A percentile compares a stretch with the other conserved stretches of the same genome.
phyloP scores from a whole-genome alignment of 2,329 filamentous ascomycete genomes.

The Aspergillus jensenii region DNA sequence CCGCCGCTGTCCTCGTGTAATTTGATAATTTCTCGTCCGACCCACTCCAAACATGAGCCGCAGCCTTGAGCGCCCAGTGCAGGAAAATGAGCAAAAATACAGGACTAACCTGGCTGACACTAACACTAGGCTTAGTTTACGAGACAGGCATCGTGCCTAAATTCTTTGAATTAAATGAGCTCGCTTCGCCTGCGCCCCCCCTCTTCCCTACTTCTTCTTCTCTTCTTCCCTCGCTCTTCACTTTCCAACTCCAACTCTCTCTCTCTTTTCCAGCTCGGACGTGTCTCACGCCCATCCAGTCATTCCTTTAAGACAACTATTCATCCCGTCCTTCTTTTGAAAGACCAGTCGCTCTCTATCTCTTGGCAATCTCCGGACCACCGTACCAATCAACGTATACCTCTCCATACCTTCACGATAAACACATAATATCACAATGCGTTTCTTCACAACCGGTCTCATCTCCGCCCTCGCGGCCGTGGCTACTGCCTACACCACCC shows the following conservation, averaged over 20 bases:
- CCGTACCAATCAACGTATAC: not conserved
- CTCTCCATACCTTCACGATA: not conserved
- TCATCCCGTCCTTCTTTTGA: constrained; percentile 3
- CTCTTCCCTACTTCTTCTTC: constrained; percentile 8
- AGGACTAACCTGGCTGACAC: not conserved
- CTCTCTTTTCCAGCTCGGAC: constrained; percentile 13
- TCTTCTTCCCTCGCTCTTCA: constrained; percentile 15
- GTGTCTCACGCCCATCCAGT: constrained; percentile 23
- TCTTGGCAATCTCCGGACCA: not conserved
- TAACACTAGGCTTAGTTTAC: not conserved
- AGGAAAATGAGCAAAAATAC: not conserved
- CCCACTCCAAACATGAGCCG: constrained; percentile 11
- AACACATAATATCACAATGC: constrained; percentile 32
- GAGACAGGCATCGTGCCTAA: constrained; percentile 1
- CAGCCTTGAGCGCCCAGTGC: not conserved
- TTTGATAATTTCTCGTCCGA: constrained; percentile 1
- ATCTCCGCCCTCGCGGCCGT: constrained; percentile 40
- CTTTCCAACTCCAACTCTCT: constrained; percentile 15
- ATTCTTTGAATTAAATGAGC: constrained; percentile 11
- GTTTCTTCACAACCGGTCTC: constrained; percentile 37
- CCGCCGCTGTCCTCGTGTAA: constrained; percentile 1
- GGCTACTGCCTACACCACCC: constrained; percentile 37
- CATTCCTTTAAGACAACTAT: constrained; percentile 23
- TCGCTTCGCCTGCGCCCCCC: constrained; percentile 4
- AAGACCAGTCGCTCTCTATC: constrained; percentile 9